Evolutionary conservation across 169 alveolate species (phyloP).

Genomic region (Plasmodium yoelii): DNA sequence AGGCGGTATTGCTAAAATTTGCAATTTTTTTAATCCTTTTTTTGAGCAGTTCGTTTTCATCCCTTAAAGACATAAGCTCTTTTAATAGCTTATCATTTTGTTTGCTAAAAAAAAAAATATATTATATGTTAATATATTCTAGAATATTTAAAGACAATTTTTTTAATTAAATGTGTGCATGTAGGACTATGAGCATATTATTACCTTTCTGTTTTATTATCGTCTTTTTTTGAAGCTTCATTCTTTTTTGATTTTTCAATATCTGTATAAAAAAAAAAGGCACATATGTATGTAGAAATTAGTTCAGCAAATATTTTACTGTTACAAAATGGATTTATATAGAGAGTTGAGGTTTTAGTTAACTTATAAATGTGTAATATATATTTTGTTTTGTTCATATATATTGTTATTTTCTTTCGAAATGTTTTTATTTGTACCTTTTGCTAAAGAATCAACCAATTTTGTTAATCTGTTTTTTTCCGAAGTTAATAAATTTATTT

Average conservation of each 20-base stretch:
- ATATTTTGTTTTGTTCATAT: not conserved
- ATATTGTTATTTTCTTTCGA: not conserved
- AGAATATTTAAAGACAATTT: not conserved
- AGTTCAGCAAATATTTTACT: too few relatives aligned
- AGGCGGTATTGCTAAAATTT: not conserved
- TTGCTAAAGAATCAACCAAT: conserved; percentile 54
- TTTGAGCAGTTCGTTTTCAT: conserved; percentile 59
- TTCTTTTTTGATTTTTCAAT: conserved; percentile 54
- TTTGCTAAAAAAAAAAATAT: conserved; percentile 7
- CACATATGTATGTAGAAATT: not conserved
- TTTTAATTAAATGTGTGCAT: not conserved
- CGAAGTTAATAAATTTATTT: conserved; percentile 37
- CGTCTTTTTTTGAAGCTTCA: conserved; percentile 10
- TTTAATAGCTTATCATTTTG: conserved; percentile 27
- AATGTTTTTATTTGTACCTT: conserved; percentile 29
- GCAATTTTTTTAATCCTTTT: conserved; percentile 63
- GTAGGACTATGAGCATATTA: not conserved
- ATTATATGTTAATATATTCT: not conserved
- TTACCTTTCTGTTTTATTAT: conserved; percentile 8
- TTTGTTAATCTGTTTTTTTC: conserved; percentile 65
- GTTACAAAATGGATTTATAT: too few relatives aligned
- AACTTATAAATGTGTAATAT: not conserved
- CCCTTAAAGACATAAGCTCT: conserved; percentile 32
- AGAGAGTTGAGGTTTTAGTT: not conserved
- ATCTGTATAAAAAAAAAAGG: conserved; percentile 3